Percentiles rank a stretch among this genome's conserved stretches.
Conservation (phyloP, 2,329 filamentous ascomycete genomes). For the Kalmusia sp. region DNA sequence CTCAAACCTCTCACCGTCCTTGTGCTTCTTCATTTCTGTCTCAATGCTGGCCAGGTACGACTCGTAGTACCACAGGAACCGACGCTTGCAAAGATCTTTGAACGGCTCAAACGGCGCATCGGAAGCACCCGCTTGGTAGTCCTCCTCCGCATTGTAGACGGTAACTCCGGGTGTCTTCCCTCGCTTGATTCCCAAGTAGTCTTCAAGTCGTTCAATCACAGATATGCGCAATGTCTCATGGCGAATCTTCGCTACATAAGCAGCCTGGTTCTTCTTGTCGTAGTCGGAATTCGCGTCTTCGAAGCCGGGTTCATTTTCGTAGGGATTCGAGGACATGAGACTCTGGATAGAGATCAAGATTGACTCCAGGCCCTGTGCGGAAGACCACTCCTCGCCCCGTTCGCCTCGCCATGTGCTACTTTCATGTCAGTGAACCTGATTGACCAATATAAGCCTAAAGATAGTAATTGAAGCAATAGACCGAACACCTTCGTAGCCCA, state of each 20-base stretch:
- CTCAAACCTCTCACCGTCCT: conserved; percentile 70
- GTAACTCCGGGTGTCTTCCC: conserved; percentile 42
- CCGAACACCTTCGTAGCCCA: too few relatives aligned
- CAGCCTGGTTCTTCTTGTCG: conserved; percentile 76
- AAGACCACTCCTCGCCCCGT: conserved; percentile 92
- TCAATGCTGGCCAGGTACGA: conserved; percentile 78
- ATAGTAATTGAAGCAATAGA: too few relatives aligned
- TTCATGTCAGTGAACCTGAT: conserved; percentile 22
- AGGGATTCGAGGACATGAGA: conserved; percentile 91
- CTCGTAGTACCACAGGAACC: conserved; percentile 96
- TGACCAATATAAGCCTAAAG: not conserved
- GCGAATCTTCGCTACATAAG: conserved; percentile 86
- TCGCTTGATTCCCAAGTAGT: conserved; percentile 70
- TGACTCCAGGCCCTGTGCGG: conserved; percentile 92
- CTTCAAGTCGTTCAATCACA: conserved; percentile 84
- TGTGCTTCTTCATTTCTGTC: conserved; percentile 67
- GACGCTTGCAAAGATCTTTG: conserved; percentile 85
- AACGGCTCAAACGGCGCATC: conserved; percentile 82
- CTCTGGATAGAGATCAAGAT: conserved; percentile 96
- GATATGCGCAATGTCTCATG: conserved; percentile 90
- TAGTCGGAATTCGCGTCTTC: conserved; percentile 73
- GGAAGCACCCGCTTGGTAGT: conserved; percentile 53
- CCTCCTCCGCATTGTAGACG: conserved; percentile 59
- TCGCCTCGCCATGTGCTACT: conserved; percentile 90
- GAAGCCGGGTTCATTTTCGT: conserved; percentile 95